Conservation (phyloP, 306 rosid species). For the Malus fusca region DNA sequence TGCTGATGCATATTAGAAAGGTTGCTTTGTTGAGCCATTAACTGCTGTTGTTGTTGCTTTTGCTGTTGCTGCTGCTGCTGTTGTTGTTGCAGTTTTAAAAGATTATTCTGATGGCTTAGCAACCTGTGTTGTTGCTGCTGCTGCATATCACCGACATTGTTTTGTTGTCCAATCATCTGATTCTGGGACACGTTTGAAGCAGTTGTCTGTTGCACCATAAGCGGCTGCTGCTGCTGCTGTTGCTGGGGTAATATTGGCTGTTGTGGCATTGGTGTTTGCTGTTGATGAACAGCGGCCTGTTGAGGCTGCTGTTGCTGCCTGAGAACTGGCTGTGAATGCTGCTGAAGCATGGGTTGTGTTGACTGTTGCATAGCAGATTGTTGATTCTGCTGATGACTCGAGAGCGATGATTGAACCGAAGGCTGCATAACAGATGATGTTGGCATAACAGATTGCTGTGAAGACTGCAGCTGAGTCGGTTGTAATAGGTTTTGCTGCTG, state of each 20-base stretch:
- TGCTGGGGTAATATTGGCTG: constrained; percentile 50
- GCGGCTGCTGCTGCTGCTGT: constrained; percentile 62
- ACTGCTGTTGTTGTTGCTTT: constrained; percentile 35
- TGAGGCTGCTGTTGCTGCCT: constrained; percentile 79
- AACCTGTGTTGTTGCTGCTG: constrained; percentile 64
- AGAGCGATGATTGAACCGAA: constrained; percentile 49
- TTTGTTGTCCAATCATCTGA: constrained; percentile 61
- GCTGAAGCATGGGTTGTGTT: constrained; percentile 68
- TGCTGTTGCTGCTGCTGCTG: constrained; percentile 40
- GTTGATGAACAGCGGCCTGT: constrained; percentile 57
- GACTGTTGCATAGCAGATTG: constrained; percentile 64
- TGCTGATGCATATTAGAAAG: constrained; percentile 72
- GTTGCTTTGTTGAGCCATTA: constrained; percentile 66
- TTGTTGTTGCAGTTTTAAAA: constrained; percentile 58
- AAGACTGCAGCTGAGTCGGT: constrained; percentile 64
- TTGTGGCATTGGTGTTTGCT: constrained; percentile 54
- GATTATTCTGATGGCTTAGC: constrained; percentile 64
- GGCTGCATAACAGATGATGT: constrained; percentile 60
- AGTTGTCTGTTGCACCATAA: constrained; percentile 59
- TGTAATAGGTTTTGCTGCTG: constrained; percentile 66
- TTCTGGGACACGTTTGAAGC: constrained; percentile 56
- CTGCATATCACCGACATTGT: constrained; percentile 68
- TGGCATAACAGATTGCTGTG: constrained; percentile 77
- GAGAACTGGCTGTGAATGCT: constrained; percentile 63
- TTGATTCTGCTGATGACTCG: constrained; percentile 69